phyloP scores from a whole-genome alignment of 352 stramenopile genomes.

The Globisporangium nunn region DNA sequence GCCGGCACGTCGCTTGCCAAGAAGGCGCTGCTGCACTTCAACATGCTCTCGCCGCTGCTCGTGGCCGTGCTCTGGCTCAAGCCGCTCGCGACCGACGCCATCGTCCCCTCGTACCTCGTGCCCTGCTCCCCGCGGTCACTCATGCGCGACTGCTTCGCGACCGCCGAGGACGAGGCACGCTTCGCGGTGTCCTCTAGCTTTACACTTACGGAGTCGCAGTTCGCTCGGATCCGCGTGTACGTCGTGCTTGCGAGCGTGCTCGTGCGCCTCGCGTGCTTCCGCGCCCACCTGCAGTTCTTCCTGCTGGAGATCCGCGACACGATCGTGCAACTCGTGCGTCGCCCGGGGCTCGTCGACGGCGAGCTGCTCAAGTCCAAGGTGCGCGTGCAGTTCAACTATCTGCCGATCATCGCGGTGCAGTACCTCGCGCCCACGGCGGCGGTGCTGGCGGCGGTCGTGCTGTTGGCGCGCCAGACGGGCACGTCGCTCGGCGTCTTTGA shows the following conservation, averaged over 20 bases:
- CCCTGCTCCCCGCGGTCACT: constrained; percentile 36
- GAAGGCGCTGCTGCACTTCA: constrained; percentile 61
- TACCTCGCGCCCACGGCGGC: constrained; percentile 55
- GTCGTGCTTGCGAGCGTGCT: constrained; percentile 39
- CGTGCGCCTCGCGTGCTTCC: constrained; percentile 51
- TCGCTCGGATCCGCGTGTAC: constrained; percentile 42
- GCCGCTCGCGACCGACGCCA: constrained; percentile 28
- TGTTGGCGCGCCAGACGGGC: constrained; percentile 49
- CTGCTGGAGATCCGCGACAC: constrained; percentile 65
- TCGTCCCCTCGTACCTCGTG: constrained; percentile 44
- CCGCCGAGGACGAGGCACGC: constrained; percentile 16
- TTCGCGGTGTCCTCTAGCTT: constrained; percentile 11
- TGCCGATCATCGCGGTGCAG: constrained; percentile 71
- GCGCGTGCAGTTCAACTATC: constrained; percentile 77
- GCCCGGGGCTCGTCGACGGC: constrained; percentile 45
- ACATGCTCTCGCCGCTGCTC: constrained; percentile 61
- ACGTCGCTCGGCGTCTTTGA: constrained; percentile 42
- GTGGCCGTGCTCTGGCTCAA: constrained; percentile 50
- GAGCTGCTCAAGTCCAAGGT: constrained; percentile 59
- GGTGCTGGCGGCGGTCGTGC: constrained; percentile 32
- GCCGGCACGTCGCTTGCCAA: constrained; percentile 16
- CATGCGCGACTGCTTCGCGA: constrained; percentile 48
- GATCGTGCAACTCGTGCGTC: constrained; percentile 49
- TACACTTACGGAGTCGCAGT: constrained; percentile 45
- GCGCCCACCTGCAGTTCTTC: constrained; percentile 65